A percentile compares a stretch with the other conserved stretches of the same genome.
Conservation (phyloP, 345 rosid species). For the Linum usitatissimum region DNA sequence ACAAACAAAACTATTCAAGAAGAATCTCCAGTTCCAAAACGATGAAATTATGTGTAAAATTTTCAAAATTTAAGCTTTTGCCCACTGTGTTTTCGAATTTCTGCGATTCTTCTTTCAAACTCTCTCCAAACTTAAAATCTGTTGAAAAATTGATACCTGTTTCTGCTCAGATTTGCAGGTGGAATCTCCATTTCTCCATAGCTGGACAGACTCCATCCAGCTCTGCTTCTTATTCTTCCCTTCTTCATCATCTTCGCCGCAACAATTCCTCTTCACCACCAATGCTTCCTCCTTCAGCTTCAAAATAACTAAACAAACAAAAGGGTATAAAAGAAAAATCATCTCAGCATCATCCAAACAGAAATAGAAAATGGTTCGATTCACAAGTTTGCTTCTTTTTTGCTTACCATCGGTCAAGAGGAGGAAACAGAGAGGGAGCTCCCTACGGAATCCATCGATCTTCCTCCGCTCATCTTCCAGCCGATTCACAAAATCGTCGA, state of each 20-base stretch:
- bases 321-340: neutral
- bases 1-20: neutral
- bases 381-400: neutral
- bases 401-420: conserved; percentile 48
- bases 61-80: no score
- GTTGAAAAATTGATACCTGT: conserved; percentile 18
- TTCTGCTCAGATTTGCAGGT: conserved; percentile 28
- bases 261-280: conserved; percentile 21
- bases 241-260: conserved; percentile 18
- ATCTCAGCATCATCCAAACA: neutral
- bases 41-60: no score
- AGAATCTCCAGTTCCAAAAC: neutral
- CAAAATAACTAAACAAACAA: conserved; percentile 34
- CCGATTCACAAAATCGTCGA: conserved; percentile 36
- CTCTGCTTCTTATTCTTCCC: conserved; percentile 27
- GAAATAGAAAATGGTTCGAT: neutral
- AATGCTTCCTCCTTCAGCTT: conserved; percentile 44
- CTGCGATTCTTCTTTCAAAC: no score
- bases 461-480: conserved; percentile 62
- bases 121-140: no score
- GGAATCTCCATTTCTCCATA: conserved; percentile 29
- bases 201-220: conserved; percentile 66
- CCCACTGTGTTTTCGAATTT: no score
- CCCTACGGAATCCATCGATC: conserved; percentile 63
- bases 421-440: conserved; percentile 71